These are phyloP conservation scores for Sordariomycetes sp. DNA, from an alignment of 2,329 filamentous ascomycete species.

Conservation along the genomic window DNA sequence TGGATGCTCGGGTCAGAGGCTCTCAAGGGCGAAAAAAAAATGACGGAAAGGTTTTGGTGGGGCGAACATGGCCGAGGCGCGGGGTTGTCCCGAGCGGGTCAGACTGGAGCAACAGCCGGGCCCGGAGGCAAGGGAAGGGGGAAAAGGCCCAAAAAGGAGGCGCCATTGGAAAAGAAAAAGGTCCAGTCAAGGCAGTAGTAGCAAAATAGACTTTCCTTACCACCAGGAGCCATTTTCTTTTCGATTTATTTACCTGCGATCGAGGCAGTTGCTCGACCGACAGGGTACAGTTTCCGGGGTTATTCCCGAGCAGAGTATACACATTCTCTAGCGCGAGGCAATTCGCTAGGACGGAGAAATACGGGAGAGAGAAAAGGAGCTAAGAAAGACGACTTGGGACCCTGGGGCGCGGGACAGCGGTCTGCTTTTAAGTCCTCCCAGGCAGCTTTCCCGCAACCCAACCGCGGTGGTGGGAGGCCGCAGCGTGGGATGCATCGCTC, in stretches of 20 bases:
- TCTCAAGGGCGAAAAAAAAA: neutral
- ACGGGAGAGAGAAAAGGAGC: neutral
- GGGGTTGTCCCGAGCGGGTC: neutral
- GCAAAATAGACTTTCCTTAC: neutral
- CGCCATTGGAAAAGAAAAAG: neutral
- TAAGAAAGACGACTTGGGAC: neutral
- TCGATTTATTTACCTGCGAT: neutral
- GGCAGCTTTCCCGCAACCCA: neutral
- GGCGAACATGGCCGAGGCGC: neutral
- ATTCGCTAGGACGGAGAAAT: neutral
- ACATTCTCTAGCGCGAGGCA: neutral
- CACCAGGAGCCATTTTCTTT: neutral
- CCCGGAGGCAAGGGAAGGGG: neutral
- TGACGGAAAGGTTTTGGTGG: neutral
- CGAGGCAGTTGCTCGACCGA: neutral
- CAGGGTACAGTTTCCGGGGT: neutral
- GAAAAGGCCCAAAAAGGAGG: neutral
- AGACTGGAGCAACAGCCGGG: neutral
- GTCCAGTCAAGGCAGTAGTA: neutral
- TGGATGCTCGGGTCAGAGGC: neutral
- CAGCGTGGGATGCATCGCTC: neutral
- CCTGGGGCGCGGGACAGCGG: neutral
- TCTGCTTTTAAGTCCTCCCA: neutral
- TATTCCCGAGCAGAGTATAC: neutral
- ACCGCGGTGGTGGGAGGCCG: neutral